Evolutionary conservation across 306 rosid genomes (phyloP).

Genomic region (Fragaria iinumae): DNA sequence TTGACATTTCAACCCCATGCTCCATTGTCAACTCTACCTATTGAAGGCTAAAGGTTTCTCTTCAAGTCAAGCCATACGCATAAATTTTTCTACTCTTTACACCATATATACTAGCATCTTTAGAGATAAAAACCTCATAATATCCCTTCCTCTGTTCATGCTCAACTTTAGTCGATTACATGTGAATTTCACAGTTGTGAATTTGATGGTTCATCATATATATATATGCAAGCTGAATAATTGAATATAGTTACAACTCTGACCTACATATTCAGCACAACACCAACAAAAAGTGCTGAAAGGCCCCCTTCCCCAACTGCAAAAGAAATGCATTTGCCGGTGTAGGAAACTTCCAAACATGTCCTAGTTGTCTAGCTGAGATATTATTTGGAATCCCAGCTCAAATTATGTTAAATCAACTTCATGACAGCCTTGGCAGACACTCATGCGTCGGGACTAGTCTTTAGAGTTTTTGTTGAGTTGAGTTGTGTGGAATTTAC

Average conservation of each 20-base stretch:
- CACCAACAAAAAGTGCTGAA: neutral
- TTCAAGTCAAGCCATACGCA: no score
- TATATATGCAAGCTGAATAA: no score
- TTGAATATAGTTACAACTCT: neutral
- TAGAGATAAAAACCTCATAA: no score
- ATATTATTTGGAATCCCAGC: neutral
- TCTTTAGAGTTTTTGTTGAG: neutral
- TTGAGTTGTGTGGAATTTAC: no score
- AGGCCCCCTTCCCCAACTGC: neutral
- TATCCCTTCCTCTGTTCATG: no score
- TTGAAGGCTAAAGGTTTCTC: no score
- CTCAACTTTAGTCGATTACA: neutral
- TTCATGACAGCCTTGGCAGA: neutral
- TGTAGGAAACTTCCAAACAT: neutral
- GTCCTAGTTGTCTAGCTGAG: neutral
- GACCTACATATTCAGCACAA: neutral
- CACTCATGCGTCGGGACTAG: neutral
- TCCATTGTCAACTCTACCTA: no score
- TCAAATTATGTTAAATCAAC: neutral
- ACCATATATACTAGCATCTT: no score
- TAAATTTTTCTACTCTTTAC: no score
- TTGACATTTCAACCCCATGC: no score
- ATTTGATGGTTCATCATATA: neutral
- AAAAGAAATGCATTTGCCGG: neutral
- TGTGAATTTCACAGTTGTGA: neutral